Percentiles rank a stretch among this genome's conserved stretches.
phyloP scores from a whole-genome alignment of 441 rosid genomes.

The Pelargonium cotyledonis region DNA sequence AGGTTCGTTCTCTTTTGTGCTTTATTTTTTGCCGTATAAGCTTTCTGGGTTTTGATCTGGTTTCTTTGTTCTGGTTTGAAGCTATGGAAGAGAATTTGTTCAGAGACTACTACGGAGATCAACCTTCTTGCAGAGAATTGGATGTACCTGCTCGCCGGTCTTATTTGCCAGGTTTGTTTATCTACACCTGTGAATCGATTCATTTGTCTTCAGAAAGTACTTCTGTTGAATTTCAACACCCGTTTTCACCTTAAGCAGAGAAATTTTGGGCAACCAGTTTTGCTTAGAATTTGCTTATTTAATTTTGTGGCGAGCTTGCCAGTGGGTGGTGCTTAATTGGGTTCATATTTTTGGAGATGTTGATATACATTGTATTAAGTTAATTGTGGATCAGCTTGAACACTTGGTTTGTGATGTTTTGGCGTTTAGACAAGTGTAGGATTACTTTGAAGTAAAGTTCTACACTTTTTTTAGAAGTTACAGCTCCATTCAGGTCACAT shows the following conservation, averaged over 20 bases:
- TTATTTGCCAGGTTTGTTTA: slow-evolving; percentile 69
- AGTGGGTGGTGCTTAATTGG: not conserved
- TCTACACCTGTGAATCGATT: not conserved
- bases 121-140: slow-evolving; percentile 77
- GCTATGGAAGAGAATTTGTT: slow-evolving; percentile 90
- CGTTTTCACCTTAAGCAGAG: too few relatives aligned
- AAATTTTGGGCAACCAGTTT: not conserved
- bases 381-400: not conserved
- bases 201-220: not conserved
- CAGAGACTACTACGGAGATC: slow-evolving; percentile 75
- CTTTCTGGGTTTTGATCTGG: slow-evolving; percentile 9
- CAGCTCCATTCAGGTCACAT: slow-evolving; percentile 11
- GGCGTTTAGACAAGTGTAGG: slow-evolving; percentile 20
- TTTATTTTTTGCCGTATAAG: not conserved
- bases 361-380: not conserved
- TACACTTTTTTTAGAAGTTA: slow-evolving; percentile 31
- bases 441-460: slow-evolving; percentile 24
- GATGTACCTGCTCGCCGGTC: slow-evolving; percentile 85
- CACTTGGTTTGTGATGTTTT: not conserved
- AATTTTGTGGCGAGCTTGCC: not conserved
- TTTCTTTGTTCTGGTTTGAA: slow-evolving; percentile 24
- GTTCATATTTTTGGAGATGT: not conserved
- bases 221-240: too few relatives aligned
- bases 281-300: not conserved
- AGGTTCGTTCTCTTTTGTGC: slow-evolving; percentile 36